Percentiles rank a stretch among this genome's conserved stretches.
phyloP scores from a whole-genome alignment of 331 rosid genomes.

The Stylosanthes scabra region DNA sequence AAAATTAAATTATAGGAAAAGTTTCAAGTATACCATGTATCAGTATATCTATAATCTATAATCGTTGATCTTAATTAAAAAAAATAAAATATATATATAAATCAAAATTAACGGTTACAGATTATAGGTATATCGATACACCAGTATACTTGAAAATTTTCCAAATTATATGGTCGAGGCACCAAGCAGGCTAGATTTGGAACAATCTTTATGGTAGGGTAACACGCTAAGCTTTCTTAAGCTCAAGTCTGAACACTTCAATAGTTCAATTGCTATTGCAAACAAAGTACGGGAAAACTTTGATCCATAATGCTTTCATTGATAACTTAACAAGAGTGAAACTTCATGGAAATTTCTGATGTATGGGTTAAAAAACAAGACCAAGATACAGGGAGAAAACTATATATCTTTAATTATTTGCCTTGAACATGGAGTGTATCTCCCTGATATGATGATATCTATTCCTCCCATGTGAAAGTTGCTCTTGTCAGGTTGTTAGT shows the following conservation, averaged over 20 bases:
- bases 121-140: too few species aligned
- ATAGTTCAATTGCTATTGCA: background rate
- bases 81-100: too few species aligned
- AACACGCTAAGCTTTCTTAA: conserved; percentile 16
- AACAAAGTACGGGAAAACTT: conserved; percentile 18
- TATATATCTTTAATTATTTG: conserved; percentile 33
- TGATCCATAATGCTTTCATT: background rate
- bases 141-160: too few species aligned
- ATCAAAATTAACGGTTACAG: too few species aligned
- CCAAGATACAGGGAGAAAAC: conserved; percentile 6
- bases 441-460: conserved; percentile 1
- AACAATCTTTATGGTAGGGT: conserved; percentile 2
- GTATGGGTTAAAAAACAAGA: background rate
- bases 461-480: conserved; percentile 38
- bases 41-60: too few species aligned
- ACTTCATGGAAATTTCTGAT: conserved; percentile 45
- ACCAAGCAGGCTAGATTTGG: too few species aligned
- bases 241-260: background rate
- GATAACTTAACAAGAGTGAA: conserved; percentile 16
- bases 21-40: too few species aligned
- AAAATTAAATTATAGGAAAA: too few species aligned
- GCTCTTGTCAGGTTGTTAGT: conserved; percentile 27
- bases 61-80: too few species aligned
- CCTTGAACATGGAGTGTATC: conserved; percentile 33
- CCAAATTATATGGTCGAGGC: too few species aligned